Evolutionary conservation across 352 stramenopile genomes (phyloP).

Genomic region (Phytophthora citrophthora): DNA sequence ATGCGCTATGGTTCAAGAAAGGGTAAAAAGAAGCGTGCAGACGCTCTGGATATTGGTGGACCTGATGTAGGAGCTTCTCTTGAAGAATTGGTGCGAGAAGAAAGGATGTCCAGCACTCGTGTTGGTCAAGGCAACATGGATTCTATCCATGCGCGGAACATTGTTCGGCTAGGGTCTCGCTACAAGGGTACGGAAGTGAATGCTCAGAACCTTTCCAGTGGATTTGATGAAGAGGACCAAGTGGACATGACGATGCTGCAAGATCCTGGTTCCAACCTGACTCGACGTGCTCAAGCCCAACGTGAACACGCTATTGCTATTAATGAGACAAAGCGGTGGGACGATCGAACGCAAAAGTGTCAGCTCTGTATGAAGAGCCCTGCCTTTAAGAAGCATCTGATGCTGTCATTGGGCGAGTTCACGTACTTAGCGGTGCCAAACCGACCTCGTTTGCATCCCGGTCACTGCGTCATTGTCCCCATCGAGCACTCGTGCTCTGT

Average conservation of each 20-base stretch:
- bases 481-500: slow-evolving; percentile 72
- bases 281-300: slow-evolving; percentile 60
- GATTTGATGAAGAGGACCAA: slow-evolving; percentile 85
- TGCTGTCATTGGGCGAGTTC: slow-evolving; percentile 80
- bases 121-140: slow-evolving; percentile 71
- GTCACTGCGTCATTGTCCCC: slow-evolving; percentile 79
- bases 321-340: slow-evolving; percentile 71
- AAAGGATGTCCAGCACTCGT: slow-evolving; percentile 62
- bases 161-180: slow-evolving; percentile 71
- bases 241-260: slow-evolving; percentile 73
- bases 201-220: slow-evolving; percentile 66
- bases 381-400: slow-evolving; percentile 80
- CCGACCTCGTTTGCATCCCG: slow-evolving; percentile 57
- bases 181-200: slow-evolving; percentile 80
- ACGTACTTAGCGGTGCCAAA: slow-evolving; percentile 76
- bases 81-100: slow-evolving; percentile 80
- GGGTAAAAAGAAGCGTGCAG: slow-evolving; percentile 63
- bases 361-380: slow-evolving; percentile 71
- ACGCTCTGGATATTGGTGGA: slow-evolving; percentile 18
- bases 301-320: slow-evolving; percentile 59
- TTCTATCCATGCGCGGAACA: slow-evolving; percentile 68
- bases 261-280: slow-evolving; percentile 53
- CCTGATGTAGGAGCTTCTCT: slow-evolving; percentile 49
- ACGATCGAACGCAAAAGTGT: slow-evolving; percentile 73
- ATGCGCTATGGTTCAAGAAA: slow-evolving; percentile 62